Base-by-base conservation (phyloP, 768 basidiomycete genomes). In the Hericium alpestre region DNA sequence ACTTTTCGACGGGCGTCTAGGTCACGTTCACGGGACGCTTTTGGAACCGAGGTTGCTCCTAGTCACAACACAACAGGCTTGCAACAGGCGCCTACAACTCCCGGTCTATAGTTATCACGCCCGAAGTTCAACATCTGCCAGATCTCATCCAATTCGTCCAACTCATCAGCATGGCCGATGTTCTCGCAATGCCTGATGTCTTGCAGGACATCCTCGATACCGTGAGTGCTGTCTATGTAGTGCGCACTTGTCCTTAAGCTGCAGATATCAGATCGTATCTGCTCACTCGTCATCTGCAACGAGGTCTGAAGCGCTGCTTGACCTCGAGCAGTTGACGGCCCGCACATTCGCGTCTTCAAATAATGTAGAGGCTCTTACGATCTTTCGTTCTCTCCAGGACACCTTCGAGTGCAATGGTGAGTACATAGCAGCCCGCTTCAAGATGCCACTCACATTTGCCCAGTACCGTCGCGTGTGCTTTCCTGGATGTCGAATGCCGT, bases 401-500 rank as follows among this genome's bases (percentile, higher is more conserved):
- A 81, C 81, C 0, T 91, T 93, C 62, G 86, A 92, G 67, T 89
- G 85, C 69, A 93, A 93, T 65, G 74, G 90, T 90, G 63, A 58
- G 86, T 13, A 56, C 48, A 56, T 23, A 9, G 7, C 16, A 15
- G 7, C 43, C 13, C 65, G 11, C 38, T 58, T 54, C 13, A 46
- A 15, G 13, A 37, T 47, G 16, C 37, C 8, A 25, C 16, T 53
- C 41, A 51, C 51, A 16, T 16, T 15, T 50, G 49, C 32, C n/a
- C 56, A 92, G 90, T 92, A 38, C 80, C 88, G 3, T 79, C 81
- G 0, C 77, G 86, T 54, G 65, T 88, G 5, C 68, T 90, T 23
- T 58, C 76, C 1, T 90, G 83, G 85, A 76, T 90, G 38, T 73
- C 77, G 16, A 65, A 64, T 9, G 74, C 79, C 3, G 80, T 76